phyloP scores from a whole-genome alignment of 1,284 basidiomycete genomes.

The Tremellales sp. region DNA sequence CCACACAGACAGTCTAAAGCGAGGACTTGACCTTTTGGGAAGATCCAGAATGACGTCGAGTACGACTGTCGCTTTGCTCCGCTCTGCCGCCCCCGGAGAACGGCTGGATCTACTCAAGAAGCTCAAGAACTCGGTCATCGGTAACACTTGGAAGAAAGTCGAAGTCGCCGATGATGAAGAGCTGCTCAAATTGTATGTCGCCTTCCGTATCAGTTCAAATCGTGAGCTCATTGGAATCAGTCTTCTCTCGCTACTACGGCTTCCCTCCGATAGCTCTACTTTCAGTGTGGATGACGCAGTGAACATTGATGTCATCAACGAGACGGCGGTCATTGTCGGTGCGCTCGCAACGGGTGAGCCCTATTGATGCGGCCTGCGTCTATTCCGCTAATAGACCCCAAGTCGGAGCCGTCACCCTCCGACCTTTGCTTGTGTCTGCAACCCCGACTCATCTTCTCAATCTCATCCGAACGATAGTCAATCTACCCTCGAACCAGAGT shows the following conservation, averaged over 20 bases:
- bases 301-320: constrained; percentile 30
- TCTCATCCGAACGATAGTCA: constrained; percentile 20
- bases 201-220: not conserved
- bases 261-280: constrained; percentile 3
- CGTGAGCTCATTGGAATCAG: constrained; percentile 8
- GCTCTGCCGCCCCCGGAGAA: constrained; percentile 7
- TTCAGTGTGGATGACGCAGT: constrained; percentile 2
- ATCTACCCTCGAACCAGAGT: constrained; percentile 2
- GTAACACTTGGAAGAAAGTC: constrained; percentile 48
- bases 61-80: not conserved
- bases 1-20: too few relatives aligned
- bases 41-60: not conserved
- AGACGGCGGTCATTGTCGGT: constrained; percentile 47
- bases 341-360: constrained; percentile 39
- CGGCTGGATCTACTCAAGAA: constrained; percentile 38
- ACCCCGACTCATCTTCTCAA: constrained; percentile 27
- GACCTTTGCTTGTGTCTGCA: constrained; percentile 26
- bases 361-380: not conserved
- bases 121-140: constrained; percentile 48
- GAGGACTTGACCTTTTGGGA: too few relatives aligned
- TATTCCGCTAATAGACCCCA: not conserved
- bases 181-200: constrained; percentile 32
- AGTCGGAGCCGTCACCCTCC: constrained; percentile 40
- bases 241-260: constrained; percentile 17
- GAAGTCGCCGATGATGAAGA: constrained; percentile 39